phyloP scores from a whole-genome alignment of 495 filamentous ascomycete genomes.

The Letharia lupina region DNA sequence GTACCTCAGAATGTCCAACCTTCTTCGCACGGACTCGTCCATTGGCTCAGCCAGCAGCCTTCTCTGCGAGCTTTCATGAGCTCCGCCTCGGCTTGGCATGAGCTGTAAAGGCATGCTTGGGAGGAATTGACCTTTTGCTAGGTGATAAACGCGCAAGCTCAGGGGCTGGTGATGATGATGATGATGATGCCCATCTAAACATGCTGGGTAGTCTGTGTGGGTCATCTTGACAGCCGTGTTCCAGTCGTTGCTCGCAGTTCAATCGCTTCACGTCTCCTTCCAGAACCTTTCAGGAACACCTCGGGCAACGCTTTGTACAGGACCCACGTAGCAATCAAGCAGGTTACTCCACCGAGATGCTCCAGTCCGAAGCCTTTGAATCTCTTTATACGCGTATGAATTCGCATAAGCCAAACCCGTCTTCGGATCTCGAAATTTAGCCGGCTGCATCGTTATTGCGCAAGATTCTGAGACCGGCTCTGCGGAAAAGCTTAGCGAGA shows the following conservation, averaged over 20 bases:
- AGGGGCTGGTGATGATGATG: not conserved
- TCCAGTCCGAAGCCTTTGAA: constrained; percentile 54
- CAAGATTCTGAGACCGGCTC: constrained; percentile 53
- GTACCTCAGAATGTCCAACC: constrained; percentile 2
- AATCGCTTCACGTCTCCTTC: constrained; percentile 16
- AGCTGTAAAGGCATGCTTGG: not conserved
- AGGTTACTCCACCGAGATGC: constrained; percentile 60
- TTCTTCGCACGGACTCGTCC: constrained; percentile 10
- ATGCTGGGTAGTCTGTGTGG: not conserved
- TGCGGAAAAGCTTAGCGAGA: constrained; percentile 23
- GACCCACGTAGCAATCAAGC: constrained; percentile 67
- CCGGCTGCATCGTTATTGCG: constrained; percentile 70
- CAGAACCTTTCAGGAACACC: constrained; percentile 61
- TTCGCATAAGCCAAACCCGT: constrained; percentile 72
- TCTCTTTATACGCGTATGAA: constrained; percentile 63
- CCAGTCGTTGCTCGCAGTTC: not conserved
- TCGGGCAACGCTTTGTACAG: constrained; percentile 48
- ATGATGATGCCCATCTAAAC: not conserved
- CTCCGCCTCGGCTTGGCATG: not conserved
- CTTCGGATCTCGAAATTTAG: constrained; percentile 65
- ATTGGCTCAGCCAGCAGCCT: not conserved
- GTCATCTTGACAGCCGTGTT: not conserved
- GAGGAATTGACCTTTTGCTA: not conserved
- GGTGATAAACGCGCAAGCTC: not conserved
- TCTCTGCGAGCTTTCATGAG: not conserved